Evolutionary conservation across 345 rosid genomes (phyloP).

Genomic region (Limnanthes douglasii): DNA sequence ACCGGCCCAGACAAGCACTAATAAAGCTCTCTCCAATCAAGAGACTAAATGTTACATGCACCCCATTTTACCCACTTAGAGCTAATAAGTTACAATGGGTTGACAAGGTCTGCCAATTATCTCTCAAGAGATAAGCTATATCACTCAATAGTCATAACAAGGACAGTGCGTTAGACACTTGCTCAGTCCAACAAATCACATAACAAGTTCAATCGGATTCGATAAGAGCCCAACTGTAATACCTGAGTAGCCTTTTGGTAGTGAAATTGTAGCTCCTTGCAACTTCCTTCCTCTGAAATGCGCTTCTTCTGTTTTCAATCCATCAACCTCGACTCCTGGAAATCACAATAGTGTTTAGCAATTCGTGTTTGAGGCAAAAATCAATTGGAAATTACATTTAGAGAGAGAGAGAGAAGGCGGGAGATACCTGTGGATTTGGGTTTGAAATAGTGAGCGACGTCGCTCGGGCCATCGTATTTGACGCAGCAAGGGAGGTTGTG

Average conservation of each 20-base stretch:
- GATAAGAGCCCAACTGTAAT: conserved; percentile 1
- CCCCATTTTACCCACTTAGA: no score
- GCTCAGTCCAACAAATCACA: neutral
- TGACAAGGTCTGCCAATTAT: no score
- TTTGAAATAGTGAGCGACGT: conserved; percentile 70
- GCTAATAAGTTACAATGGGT: no score
- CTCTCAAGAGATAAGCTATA: no score
- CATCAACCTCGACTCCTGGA: conserved; percentile 50
- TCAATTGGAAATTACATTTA: neutral
- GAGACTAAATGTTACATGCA: no score
- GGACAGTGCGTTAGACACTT: no score
- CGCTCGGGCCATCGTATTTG: conserved; percentile 51
- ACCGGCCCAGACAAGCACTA: no score
- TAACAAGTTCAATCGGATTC: neutral
- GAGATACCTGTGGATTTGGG: conserved; percentile 42
- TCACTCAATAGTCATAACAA: no score
- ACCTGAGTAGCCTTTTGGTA: conserved; percentile 71
- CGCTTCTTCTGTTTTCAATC: conserved; percentile 49
- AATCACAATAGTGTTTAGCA: no score
- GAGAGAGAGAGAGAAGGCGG: neutral
- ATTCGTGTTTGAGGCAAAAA: no score
- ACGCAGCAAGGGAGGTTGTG: conserved; percentile 85
- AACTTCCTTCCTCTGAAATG: conserved; percentile 81
- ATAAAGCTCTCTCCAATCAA: no score
- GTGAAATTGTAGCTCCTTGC: conserved; percentile 47